These are phyloP conservation scores for Rhodotorula sp. DNA, from an alignment of 1,284 basidiomycete genomes.

Conservation along the genomic window DNA sequence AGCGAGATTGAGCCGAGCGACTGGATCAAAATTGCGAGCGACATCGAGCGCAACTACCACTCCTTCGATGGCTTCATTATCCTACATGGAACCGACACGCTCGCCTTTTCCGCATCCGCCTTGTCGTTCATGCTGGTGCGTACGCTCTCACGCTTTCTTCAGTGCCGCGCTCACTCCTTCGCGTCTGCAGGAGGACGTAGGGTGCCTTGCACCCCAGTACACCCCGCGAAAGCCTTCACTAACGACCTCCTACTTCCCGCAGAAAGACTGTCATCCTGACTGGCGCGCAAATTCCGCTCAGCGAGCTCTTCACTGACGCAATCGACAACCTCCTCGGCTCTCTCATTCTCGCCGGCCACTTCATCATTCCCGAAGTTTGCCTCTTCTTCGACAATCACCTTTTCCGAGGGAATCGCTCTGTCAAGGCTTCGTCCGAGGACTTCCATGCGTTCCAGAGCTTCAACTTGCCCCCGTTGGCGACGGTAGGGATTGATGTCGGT, in stretches of 20 bases:
- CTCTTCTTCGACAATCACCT: slow-evolving; percentile 86
- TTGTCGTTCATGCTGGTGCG: slow-evolving; percentile 66
- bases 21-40: slow-evolving; percentile 83
- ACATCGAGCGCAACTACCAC: slow-evolving; percentile 74
- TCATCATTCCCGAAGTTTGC: slow-evolving; percentile 70
- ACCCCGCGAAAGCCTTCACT: neutral
- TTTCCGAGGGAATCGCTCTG: slow-evolving; percentile 73
- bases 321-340: slow-evolving; percentile 85
- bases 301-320: slow-evolving; percentile 53
- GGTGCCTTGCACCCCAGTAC: neutral
- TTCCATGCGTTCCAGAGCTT: slow-evolving; percentile 81
- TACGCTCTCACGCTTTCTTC: neutral
- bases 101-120: slow-evolving; percentile 79
- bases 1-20: slow-evolving; percentile 61
- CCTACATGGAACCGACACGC: slow-evolving; percentile 82
- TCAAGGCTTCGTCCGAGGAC: slow-evolving; percentile 81
- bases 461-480: slow-evolving; percentile 79
- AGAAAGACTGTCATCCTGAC: slow-evolving; percentile 65
- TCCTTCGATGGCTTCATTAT: slow-evolving; percentile 85
- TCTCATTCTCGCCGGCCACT: slow-evolving; percentile 81
- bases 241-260: slow-evolving; percentile 44
- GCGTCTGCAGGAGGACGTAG: neutral
- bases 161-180: slow-evolving; percentile 72
- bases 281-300: slow-evolving; percentile 84
- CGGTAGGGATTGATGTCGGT: slow-evolving; percentile 83